Evolutionary conservation across 2,329 filamentous ascomycete species (phyloP).

Genomic region (Trichophyton benhamiae): DNA sequence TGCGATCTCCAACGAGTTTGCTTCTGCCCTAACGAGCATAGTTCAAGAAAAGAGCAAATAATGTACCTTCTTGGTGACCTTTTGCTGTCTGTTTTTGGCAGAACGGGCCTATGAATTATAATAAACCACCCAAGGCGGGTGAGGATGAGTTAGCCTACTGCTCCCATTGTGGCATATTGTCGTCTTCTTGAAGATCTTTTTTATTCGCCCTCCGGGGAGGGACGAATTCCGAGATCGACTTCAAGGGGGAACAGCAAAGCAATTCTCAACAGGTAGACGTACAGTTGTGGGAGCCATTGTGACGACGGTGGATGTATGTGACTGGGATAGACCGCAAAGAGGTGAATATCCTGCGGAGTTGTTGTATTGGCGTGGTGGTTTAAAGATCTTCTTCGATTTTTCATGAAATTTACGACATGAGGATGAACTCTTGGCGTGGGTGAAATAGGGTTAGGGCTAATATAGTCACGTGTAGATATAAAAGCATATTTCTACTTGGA

Average conservation of each 20-base stretch:
- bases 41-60: constrained; percentile 10
- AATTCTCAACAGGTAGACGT: constrained; percentile 53
- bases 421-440: constrained; percentile 6
- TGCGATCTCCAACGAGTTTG: background rate
- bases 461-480: background rate
- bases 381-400: background rate
- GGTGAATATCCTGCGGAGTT: constrained; percentile 69
- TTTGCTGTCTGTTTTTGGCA: constrained; percentile 34
- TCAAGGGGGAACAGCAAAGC: constrained; percentile 84
- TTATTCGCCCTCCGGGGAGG: constrained; percentile 3
- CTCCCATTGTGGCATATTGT: constrained; percentile 30
- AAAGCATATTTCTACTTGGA: background rate
- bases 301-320: constrained; percentile 23
- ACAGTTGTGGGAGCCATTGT: constrained; percentile 81
- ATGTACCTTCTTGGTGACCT: constrained; percentile 38
- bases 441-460: constrained; percentile 6
- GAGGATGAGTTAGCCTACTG: constrained; percentile 86
- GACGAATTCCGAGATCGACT: constrained; percentile 16
- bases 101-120: constrained; percentile 28
- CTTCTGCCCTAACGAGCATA: background rate
- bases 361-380: background rate
- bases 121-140: constrained; percentile 19
- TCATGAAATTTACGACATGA: background rate
- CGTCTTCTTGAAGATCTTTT: constrained; percentile 5
- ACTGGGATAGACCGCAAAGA: constrained; percentile 56